Conservation (phyloP, 805 yeast species). For the Torulaspora gathmanii region DNA sequence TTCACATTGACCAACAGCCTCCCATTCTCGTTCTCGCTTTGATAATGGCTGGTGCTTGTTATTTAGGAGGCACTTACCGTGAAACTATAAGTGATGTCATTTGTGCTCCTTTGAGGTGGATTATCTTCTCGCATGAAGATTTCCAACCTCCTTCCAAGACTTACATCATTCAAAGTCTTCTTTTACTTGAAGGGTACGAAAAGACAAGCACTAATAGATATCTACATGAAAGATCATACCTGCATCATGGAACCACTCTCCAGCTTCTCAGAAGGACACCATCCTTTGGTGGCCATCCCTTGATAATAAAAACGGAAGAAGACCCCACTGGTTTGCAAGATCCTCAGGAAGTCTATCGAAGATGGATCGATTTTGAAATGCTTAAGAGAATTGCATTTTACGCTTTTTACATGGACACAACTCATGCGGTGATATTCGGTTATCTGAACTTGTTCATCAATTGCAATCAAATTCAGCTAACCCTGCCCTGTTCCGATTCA, state of each 20-base stretch:
- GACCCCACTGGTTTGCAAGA: slow-evolving; percentile 29
- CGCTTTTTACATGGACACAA: slow-evolving; percentile 77
- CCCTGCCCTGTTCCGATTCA: slow-evolving; percentile 59
- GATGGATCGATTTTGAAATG: slow-evolving; percentile 78
- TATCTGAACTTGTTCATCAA: slow-evolving; percentile 55
- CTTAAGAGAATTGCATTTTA: slow-evolving; percentile 72
- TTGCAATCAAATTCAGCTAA: slow-evolving; percentile 55
- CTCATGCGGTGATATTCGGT: slow-evolving; percentile 74
- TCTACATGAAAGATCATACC: slow-evolving; percentile 75
- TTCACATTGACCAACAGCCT: slow-evolving; percentile 47
- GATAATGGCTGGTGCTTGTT: slow-evolving; percentile 53
- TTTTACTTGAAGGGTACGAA: slow-evolving; percentile 74
- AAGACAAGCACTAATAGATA: slow-evolving; percentile 63
- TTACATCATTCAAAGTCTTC: slow-evolving; percentile 71
- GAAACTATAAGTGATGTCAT: slow-evolving; percentile 33
- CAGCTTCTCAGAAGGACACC: slow-evolving; percentile 75
- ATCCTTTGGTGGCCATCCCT: slow-evolving; percentile 66
- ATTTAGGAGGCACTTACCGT: slow-evolving; percentile 31
- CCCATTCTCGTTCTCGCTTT: slow-evolving; percentile 51
- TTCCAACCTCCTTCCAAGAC: slow-evolving; percentile 72
- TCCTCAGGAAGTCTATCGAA: slow-evolving; percentile 27
- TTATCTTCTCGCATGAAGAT: slow-evolving; percentile 63
- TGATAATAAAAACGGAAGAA: slow-evolving; percentile 31
- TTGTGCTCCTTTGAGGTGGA: slow-evolving; percentile 55
- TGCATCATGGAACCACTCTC: slow-evolving; percentile 83